These are phyloP conservation scores for Rhizophora mangle DNA, from an alignment of 345 rosid genomes.

Conservation along the genomic window DNA sequence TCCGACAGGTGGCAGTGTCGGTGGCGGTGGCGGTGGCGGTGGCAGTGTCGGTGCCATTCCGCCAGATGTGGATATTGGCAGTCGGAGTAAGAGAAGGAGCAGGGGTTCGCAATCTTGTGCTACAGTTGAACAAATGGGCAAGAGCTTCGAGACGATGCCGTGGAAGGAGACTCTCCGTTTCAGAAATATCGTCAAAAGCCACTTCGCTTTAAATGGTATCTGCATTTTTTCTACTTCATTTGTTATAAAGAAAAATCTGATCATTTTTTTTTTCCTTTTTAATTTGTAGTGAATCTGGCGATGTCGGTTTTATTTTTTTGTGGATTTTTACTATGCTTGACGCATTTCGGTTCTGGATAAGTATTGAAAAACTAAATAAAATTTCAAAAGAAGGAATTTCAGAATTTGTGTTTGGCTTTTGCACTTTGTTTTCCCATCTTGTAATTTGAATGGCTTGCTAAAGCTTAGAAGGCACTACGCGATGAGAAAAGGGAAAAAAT, in stretches of 20 bases:
- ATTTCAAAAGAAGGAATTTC: no score
- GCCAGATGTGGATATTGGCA: conserved; percentile 7
- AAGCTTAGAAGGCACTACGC: no score
- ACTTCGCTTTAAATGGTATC: conserved; percentile 60
- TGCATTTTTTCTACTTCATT: background rate
- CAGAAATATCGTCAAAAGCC: conserved; percentile 49
- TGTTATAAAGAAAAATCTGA: background rate
- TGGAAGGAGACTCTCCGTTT: conserved; percentile 65
- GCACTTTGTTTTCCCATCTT: no score
- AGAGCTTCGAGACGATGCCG: conserved; percentile 50
- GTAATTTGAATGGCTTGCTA: no score
- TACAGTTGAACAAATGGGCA: conserved; percentile 95
- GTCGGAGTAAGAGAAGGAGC: background rate
- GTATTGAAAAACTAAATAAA: no score
- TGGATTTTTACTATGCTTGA: no score
- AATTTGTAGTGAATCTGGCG: background rate
- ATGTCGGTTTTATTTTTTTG: no score
- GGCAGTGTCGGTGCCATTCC: background rate
- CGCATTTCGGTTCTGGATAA: no score
- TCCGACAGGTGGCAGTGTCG: no score
- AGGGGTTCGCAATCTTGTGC: conserved; percentile 51
- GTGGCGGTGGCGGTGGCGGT: background rate
- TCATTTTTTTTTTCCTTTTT: background rate
- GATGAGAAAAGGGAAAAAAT: no score
- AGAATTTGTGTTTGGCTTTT: no score